Evolutionary conservation across 202 grass and related monocot genomes (phyloP), one percentile per base, ranked within the genome.

Genomic region (Musa balbisiana): DNA sequence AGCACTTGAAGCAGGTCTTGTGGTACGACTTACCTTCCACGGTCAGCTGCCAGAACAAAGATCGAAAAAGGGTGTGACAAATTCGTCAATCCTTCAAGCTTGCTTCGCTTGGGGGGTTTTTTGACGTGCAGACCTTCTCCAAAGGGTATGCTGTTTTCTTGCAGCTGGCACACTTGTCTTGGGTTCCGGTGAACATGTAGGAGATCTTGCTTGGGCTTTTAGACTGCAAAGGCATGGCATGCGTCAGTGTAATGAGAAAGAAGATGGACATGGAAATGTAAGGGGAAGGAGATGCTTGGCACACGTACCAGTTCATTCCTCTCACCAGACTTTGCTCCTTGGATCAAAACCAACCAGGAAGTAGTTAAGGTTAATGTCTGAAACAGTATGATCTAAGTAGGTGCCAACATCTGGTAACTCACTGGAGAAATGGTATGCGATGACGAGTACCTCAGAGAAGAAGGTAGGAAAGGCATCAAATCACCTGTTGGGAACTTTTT

Each of bases 141-240:
- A 83, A 79, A 62, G 89, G 89, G 76, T 89, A 92, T 54, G 78
- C 83, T 29, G 83, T 89, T 76, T 89, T 96, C 70, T 83, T 84
- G 84, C 89, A 96, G 52, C 72, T 76, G 72, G 84, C 70, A 83
- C 83, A 92, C 72, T 92, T 89, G 74, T 89, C 87, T 77, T 87
- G 83, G 17, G 92, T 89, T 73, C 92, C 87, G 71, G 85, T 84
- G 77, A 92, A 87, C 58, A 92, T 20, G 76, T 64, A 80, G 62
- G 82, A 89, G 10, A 87, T 26, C 77, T 87, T 95, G 87, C 84
- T 89, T 79, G 89, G 83, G 60, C 53, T 73, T 81, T 80, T 96
- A 51, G 84, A 78, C 86, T 96, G 71, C 24, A 49, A 16, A 73
- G 66, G 11, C 62, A 33, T 33, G 29, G 29, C 9, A 13, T 63